Conservation (phyloP, 352 stramenopile genomes). For the Globisporangium nunn region DNA sequence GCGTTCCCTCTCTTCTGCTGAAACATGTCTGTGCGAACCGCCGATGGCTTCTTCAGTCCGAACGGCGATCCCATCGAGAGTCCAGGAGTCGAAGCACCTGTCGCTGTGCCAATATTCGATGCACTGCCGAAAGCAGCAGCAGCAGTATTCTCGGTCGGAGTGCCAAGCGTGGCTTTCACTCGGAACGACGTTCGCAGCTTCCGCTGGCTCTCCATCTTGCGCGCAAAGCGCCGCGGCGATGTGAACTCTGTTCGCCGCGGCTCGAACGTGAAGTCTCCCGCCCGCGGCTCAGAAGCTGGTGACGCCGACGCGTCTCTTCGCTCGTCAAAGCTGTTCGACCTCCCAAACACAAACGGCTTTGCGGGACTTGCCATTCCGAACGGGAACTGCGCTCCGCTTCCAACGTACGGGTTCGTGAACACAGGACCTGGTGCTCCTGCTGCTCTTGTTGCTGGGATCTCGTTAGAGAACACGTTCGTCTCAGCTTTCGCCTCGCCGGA, state of each 20-base stretch:
- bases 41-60: constrained; percentile 15
- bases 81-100: constrained; percentile 1
- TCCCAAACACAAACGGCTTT: constrained; percentile 19
- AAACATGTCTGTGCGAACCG: constrained; percentile 18
- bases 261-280: constrained; percentile 10
- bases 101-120: constrained; percentile 3
- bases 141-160: constrained; percentile 7
- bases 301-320: not conserved
- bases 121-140: not conserved
- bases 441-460: not conserved
- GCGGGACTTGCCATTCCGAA: constrained; percentile 15
- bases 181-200: constrained; percentile 22
- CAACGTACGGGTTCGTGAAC: constrained; percentile 10
- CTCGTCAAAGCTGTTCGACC: not conserved
- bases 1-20: constrained; percentile 17
- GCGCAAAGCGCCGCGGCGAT: not conserved
- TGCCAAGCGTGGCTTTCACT: constrained; percentile 18
- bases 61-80: constrained; percentile 22
- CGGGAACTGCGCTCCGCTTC: constrained; percentile 14
- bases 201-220: constrained; percentile 9
- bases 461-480: not conserved
- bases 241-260: constrained; percentile 3
- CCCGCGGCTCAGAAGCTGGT: not conserved
- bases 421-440: not conserved
- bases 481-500: not conserved